Evolutionary conservation across 2,329 filamentous ascomycete species (phyloP), one percentile per base, ranked within the genome.

Genomic region (Aspergillus caelatus): DNA sequence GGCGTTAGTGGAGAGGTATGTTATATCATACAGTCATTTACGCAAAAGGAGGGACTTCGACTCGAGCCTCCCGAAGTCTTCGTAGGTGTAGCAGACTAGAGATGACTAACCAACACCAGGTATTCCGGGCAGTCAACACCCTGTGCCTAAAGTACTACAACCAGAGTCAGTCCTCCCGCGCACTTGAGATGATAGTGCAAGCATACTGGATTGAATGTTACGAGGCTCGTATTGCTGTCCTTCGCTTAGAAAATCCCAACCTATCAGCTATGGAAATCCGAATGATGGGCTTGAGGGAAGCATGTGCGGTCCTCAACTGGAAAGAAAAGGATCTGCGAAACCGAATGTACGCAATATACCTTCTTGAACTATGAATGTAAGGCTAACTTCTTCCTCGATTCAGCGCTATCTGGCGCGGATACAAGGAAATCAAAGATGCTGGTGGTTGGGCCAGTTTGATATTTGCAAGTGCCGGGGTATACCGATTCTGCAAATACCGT

Each of bases 401-500:
- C 16, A 74, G 70, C 72, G 81, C 79, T 1, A 80, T 87, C 61
- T 87, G 85, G 85, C 81, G 84, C 58, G 85, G 85, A 12, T 88
- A 87, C 70, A 82, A 85, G 65, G 84, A 87, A 70, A 86, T 88
- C 67, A 84, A 86, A 72, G 82, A 85, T 57, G 79, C 81, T 21
- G 85, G 83, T 3, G 85, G 85, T 3, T 87, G 84, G 84, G 81
- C 80, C 2, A 79, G 83, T 12, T 77, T 88, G 4, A 81, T 86
- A 2, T 87, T 88, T 66, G 82, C 85, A 5, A 84, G 85, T 39
- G 84, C 84, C 75, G 85, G 85, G 1, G 81, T 88, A 16, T 87
- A 87, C 71, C 80, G 85, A 9, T 85, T 87, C 71, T 87, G 85
- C 81, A 88, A 88, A 69, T 87, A 87, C 69, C 81, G 85, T 50